Conservation (phyloP, 2,329 filamentous ascomycete species). For the Exophiala dermatitidis region DNA sequence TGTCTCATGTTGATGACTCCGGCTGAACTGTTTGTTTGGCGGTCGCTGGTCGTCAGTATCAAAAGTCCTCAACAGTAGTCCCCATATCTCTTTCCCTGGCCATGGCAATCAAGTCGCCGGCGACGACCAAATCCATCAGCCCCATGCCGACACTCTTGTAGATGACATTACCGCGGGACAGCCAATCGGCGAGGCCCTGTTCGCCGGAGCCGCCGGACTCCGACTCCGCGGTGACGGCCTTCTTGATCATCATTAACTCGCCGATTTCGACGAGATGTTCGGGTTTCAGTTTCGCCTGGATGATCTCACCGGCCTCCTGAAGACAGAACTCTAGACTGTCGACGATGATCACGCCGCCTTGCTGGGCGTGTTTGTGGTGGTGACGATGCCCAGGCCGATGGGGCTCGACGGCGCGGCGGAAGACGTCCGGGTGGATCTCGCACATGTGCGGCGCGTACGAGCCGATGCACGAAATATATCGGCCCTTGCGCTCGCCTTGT, state of each 20-base stretch:
- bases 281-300: conserved; percentile 65
- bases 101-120: conserved; percentile 50
- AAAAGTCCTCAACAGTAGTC: conserved; percentile 41
- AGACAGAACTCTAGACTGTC: conserved; percentile 70
- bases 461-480: conserved; percentile 40
- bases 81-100: conserved; percentile 52
- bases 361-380: conserved; percentile 46
- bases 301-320: conserved; percentile 78
- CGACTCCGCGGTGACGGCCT: conserved; percentile 39
- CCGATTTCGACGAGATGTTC: conserved; percentile 80
- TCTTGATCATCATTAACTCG: conserved; percentile 63
- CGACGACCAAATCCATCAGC: conserved; percentile 61
- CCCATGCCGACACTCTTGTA: conserved; percentile 64
- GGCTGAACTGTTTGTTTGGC: no score
- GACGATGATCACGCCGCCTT: conserved; percentile 55
- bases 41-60: neutral
- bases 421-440: conserved; percentile 70
- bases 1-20: no score
- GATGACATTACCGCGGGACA: conserved; percentile 57
- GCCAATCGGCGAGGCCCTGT: conserved; percentile 50
- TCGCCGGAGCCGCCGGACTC: conserved; percentile 35
- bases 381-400: conserved; percentile 29
- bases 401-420: conserved; percentile 55
- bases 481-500: conserved; percentile 40
- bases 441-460: conserved; percentile 64